Conservation (phyloP, 345 rosid species). For the Eucalyptus curtisii region DNA sequence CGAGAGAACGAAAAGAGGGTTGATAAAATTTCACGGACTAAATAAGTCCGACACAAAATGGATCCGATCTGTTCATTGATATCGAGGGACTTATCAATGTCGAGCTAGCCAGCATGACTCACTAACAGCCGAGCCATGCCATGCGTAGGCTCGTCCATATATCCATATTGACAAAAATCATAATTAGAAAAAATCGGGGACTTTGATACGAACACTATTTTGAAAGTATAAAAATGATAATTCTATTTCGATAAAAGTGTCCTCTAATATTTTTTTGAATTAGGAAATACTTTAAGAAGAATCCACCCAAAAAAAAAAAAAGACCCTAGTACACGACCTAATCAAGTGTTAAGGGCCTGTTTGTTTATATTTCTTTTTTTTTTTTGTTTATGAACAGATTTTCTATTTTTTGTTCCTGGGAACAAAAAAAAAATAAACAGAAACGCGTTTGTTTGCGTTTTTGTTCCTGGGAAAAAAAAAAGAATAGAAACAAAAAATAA, state of each 20-base stretch:
- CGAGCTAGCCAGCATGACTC: background rate
- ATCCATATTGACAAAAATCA: fast-evolving
- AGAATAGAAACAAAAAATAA: too few relatives aligned
- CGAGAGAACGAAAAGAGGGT: background rate
- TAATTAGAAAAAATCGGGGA: fast-evolving
- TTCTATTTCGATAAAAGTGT: background rate
- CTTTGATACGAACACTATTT: fast-evolving
- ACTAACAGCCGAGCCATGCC: fast-evolving
- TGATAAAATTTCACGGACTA: background rate
- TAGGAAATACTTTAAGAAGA: background rate
- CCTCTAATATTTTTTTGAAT: background rate
- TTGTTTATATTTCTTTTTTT: too few relatives aligned
- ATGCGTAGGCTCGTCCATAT: fast-evolving
- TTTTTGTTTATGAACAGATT: too few relatives aligned
- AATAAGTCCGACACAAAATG: background rate
- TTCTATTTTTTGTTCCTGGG: too few relatives aligned
- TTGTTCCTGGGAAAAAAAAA: too few relatives aligned
- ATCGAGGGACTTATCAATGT: background rate
- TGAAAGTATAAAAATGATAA: background rate
- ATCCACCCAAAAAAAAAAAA: background rate
- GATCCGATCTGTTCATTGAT: fast-evolving
- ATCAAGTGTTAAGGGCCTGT: too few relatives aligned
- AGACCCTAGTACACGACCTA: background rate
- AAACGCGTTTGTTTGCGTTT: too few relatives aligned
- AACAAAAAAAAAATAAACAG: too few relatives aligned